phyloP scores from a whole-genome alignment of 768 basidiomycete genomes.

The Serendipita sp. region DNA sequence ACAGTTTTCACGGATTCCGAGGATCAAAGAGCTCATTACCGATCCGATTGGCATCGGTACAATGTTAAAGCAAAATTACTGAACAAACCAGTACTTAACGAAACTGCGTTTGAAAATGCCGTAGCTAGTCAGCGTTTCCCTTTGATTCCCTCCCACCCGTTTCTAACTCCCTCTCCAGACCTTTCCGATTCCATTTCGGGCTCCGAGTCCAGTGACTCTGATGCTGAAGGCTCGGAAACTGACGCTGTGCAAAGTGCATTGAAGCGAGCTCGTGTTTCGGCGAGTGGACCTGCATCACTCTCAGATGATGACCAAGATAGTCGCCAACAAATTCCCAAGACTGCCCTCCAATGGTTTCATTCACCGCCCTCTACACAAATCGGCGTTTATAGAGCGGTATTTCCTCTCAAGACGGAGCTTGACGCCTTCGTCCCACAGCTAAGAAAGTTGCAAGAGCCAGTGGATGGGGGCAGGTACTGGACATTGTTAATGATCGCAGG shows the following conservation, averaged over 20 bases:
- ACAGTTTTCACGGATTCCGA: constrained; percentile 54
- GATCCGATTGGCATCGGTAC: constrained; percentile 96
- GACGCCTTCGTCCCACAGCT: constrained; percentile 34
- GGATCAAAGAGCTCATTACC: constrained; percentile 73
- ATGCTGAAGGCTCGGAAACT: constrained; percentile 44
- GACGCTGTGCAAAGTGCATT: neutral
- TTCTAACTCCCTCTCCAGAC: constrained; percentile 22
- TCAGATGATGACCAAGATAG: constrained; percentile 21
- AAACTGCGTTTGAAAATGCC: constrained; percentile 55
- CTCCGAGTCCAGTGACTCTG: constrained; percentile 49
- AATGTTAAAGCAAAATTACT: constrained; percentile 73
- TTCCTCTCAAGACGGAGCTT: constrained; percentile 31
- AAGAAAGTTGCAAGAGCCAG: constrained; percentile 40
- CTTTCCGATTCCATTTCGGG: constrained; percentile 85
- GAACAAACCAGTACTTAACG: constrained; percentile 45
- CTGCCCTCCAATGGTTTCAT: constrained; percentile 81
- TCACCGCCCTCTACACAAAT: constrained; percentile 76
- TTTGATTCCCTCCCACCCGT: neutral
- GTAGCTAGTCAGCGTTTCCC: constrained; percentile 48
- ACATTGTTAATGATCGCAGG: constrained; percentile 95
- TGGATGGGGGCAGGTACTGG: constrained; percentile 55
- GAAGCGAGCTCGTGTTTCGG: neutral
- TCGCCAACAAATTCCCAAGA: constrained; percentile 25
- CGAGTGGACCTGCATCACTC: constrained; percentile 28
- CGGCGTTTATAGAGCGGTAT: constrained; percentile 67